Evolutionary conservation across 768 basidiomycete species (phyloP), one percentile per base, ranked within the genome.

Genomic region (Phaeolepiota aurea): DNA sequence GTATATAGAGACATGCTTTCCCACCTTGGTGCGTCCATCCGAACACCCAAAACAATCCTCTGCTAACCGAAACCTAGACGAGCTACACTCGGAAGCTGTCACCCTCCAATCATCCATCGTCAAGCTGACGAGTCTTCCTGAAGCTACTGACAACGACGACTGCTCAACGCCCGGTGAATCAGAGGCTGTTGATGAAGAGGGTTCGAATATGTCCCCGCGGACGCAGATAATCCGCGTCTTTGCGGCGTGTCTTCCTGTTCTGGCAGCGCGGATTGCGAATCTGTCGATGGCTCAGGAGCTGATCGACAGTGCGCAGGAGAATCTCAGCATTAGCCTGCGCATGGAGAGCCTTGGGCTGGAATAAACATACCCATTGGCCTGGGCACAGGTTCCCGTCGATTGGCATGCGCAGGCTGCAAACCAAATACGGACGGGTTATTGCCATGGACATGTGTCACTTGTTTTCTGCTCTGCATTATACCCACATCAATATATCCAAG

Each of bases 221-320:
- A 49, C 62, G 2, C 68, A 71, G 48, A 61, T 74, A 22, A 44
- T 61, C 4, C 56, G 58, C 16, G 52, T 74, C 19, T 70, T 76
- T 45, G 43, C 57, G 3, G 69, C 73, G 0, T 72, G 71, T 44
- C 49, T 75, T 11, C 69, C 74, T 14, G 62, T 76, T 16, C 52
- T 77, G 3, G 58, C 61, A 9, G 70, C 70, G 1, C 67, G 75
- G 2, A 61, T 61, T 4, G 63, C 62, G 9, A 76, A 76, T 44
- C 46, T 77, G 14, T 45, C 57, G 11, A 62, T 72, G 63, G 74
- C 74, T 0, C 68, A 67, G 37, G 68, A 72, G 19, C 57, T 77
- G 14, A 56, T 76, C 18, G 68, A 72, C 42, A 65, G 67, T 16
- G 67, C 69, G 11, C 68, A 74, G 33, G 72, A 76, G 51, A 75